phyloP scores from a whole-genome alignment of 2,329 filamentous ascomycete genomes.

The Paraphoma chrysanthemicola region DNA sequence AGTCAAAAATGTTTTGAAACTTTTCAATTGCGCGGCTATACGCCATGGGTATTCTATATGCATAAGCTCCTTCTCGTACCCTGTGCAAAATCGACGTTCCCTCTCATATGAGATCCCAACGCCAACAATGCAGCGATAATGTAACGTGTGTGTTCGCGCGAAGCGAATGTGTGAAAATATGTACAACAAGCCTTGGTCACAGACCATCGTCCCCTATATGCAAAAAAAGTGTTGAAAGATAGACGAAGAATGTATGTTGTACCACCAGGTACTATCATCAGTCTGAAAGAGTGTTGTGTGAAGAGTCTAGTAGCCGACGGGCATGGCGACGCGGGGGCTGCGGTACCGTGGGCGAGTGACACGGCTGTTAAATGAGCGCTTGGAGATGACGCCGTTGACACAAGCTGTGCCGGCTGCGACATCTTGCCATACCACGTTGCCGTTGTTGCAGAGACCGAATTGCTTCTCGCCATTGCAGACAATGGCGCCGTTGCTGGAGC shows the following conservation, averaged over 20 bases:
- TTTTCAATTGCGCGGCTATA: background rate
- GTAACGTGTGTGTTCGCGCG: constrained; percentile 5
- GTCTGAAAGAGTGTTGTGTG: background rate
- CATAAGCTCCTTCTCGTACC: background rate
- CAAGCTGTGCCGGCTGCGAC: constrained; percentile 56
- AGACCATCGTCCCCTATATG: constrained; percentile 15
- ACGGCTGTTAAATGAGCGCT: constrained; percentile 41
- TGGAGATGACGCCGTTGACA: constrained; percentile 48
- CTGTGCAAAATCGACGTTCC: background rate
- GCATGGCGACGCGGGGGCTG: background rate
- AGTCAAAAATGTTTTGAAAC: too few relatives aligned
- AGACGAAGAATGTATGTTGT: constrained; percentile 13
- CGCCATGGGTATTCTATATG: background rate
- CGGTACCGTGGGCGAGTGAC: constrained; percentile 32
- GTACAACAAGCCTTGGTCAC: constrained; percentile 15
- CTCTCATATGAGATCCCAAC: constrained; percentile 2
- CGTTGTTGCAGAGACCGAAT: constrained; percentile 54
- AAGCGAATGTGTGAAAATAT: constrained; percentile 5
- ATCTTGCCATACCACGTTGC: constrained; percentile 48
- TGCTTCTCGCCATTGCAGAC: constrained; percentile 50
- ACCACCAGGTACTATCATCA: background rate
- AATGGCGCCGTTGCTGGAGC: constrained; percentile 44
- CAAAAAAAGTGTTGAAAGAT: constrained; percentile 6
- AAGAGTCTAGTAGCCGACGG: constrained; percentile 5
- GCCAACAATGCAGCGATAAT: constrained; percentile 8